These are phyloP conservation scores for Lipomyces kockii DNA, from an alignment of 805 yeast species.

Conservation along the genomic window DNA sequence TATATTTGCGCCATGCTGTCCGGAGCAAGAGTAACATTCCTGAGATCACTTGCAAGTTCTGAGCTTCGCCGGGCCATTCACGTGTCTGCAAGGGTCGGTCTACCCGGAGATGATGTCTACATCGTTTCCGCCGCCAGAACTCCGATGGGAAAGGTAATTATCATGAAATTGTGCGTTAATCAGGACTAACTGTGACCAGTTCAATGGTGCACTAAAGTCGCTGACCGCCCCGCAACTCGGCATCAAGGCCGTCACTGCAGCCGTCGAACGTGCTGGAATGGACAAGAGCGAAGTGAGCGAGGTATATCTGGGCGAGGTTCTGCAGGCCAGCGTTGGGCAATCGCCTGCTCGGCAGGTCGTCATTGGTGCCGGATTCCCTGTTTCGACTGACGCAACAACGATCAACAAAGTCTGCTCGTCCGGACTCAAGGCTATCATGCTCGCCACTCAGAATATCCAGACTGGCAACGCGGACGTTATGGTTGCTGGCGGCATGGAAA, in stretches of 20 bases:
- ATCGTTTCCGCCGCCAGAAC: conserved; percentile 90
- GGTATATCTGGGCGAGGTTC: conserved; percentile 87
- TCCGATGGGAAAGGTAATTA: conserved; percentile 73
- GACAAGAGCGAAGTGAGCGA: conserved; percentile 64
- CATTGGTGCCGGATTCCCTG: conserved; percentile 83
- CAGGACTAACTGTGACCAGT: conserved; percentile 40
- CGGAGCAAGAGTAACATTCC: not conserved
- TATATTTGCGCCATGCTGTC: not conserved
- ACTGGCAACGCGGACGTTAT: conserved; percentile 91
- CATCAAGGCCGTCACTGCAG: conserved; percentile 82
- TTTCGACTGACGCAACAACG: conserved; percentile 81
- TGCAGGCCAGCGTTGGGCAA: conserved; percentile 93
- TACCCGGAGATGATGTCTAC: conserved; percentile 55
- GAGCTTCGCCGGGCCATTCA: not conserved
- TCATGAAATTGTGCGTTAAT: not conserved
- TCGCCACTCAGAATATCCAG: conserved; percentile 86
- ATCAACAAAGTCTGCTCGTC: conserved; percentile 97
- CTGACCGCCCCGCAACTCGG: conserved; percentile 81
- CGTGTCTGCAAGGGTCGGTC: not conserved
- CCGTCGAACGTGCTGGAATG: conserved; percentile 73
- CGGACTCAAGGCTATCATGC: conserved; percentile 86
- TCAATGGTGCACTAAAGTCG: conserved; percentile 79
- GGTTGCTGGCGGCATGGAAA: conserved; percentile 97
- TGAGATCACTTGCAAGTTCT: not conserved
- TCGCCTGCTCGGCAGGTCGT: conserved; percentile 99